phyloP scores from a whole-genome alignment of 2,329 filamentous ascomycete species.

The Ascochyta rabiei region DNA sequence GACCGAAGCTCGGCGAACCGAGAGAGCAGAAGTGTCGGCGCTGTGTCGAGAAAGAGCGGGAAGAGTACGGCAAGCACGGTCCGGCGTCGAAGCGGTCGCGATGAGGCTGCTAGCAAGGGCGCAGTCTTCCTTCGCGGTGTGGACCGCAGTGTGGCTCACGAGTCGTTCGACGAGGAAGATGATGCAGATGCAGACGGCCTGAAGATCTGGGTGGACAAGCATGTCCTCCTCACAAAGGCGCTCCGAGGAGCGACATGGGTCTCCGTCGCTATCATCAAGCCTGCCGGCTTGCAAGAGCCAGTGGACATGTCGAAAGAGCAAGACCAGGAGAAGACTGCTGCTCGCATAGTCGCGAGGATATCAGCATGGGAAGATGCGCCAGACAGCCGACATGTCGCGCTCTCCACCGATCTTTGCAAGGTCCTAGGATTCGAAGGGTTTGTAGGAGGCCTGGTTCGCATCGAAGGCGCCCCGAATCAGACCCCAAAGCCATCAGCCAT shows the following conservation, averaged over 20 bases:
- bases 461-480: constrained; percentile 80
- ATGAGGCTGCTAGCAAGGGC: constrained; percentile 69
- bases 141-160: constrained; percentile 69
- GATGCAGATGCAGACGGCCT: constrained; percentile 59
- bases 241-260: constrained; percentile 80
- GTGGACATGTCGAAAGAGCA: constrained; percentile 74
- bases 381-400: constrained; percentile 76
- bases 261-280: constrained; percentile 83
- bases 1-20: constrained; percentile 63
- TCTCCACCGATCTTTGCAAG: constrained; percentile 78
- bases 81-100: constrained; percentile 61
- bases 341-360: constrained; percentile 77
- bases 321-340: constrained; percentile 62
- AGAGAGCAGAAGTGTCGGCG: constrained; percentile 80
- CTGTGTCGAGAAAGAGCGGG: constrained; percentile 77
- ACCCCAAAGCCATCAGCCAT: constrained; percentile 66
- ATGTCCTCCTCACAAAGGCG: constrained; percentile 72
- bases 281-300: constrained; percentile 74
- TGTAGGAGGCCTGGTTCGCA: constrained; percentile 83
- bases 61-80: constrained; percentile 77
- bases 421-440: constrained; percentile 73
- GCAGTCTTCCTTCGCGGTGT: constrained; percentile 81
- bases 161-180: constrained; percentile 78
- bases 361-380: constrained; percentile 85
- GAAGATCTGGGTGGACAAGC: constrained; percentile 83